Evolutionary conservation across 176 grass and related monocot genomes (phyloP), one percentile per base, ranked within the genome.

Genomic region (Pontederia crassipes): DNA sequence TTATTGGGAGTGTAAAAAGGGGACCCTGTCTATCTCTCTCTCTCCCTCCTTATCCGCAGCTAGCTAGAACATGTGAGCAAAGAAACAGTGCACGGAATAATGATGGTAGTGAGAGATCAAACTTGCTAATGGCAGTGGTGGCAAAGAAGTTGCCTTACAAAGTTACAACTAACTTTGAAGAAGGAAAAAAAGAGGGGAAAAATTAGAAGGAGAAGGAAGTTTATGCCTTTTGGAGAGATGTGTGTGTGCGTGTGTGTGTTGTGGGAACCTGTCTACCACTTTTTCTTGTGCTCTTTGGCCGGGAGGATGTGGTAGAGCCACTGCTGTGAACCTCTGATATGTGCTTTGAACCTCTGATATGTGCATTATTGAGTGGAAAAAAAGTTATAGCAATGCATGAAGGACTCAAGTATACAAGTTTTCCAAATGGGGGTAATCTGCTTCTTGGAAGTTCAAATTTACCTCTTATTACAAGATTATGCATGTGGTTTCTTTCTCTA

Each of bases 1-100:
- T 64, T 13, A 24, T 24, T 32, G 14, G 11, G 58, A 28, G 14
- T 24, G 20, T 24, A 24, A 0, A 24, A 24, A 24, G 20, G 45
- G 5, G 49, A 7, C 20, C 20, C 20, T 24, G 0, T 2, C 0
- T 2, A 18, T 24, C 9, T 24, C 20, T 24, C 20, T 24, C 20
- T 24, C 20, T 24, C 20, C 46, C 20, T 24, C 20, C 20, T 24
- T 14, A 12, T 61, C 62, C 49, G 20, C 46, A 0, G 20, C 20
- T 24, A 24, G 20, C 20, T 24, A 65, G 49, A 45, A 65, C 62
- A 47, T 55, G 59, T 27, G 71, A 27, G 28, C 71, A 73, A 73
- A 58, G 14, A 73, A 73, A 51, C 71, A 64, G 59, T 32, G 11
- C 71, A 64, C 59, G 58, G 46, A 73, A 73, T 73, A 63, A 73